phyloP scores from a whole-genome alignment of 441 rosid genomes.

The Populus hybrid region DNA sequence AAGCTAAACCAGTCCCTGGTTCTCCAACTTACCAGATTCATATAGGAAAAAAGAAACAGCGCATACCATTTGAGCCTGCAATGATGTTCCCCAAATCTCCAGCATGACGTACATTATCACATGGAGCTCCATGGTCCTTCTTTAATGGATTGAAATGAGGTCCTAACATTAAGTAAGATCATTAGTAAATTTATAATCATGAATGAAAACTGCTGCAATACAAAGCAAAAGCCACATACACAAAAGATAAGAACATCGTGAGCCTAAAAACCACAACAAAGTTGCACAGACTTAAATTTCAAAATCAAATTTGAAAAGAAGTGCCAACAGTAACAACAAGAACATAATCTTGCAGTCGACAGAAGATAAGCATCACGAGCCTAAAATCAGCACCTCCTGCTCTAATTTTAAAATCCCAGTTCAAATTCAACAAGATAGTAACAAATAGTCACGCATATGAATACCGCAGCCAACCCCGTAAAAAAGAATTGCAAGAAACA shows the following conservation, averaged over 20 bases:
- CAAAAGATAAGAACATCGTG: not conserved
- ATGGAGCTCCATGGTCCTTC: conserved; percentile 89
- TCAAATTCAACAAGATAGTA: not conserved
- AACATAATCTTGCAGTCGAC: not conserved
- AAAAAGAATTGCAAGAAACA: not conserved
- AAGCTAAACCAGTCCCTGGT: not conserved
- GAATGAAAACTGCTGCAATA: not conserved
- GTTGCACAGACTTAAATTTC: not conserved
- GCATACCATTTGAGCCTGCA: conserved; percentile 73
- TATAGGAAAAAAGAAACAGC: conserved; percentile 2
- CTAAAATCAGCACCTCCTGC: not conserved
- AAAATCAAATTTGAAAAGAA: not conserved
- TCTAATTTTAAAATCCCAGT: not conserved
- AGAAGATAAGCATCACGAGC: conserved; percentile 2
- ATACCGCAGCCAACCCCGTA: not conserved
- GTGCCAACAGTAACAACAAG: not conserved
- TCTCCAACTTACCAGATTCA: conserved; percentile 7
- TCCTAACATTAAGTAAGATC: conserved; percentile 36
- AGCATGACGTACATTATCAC: conserved; percentile 79
- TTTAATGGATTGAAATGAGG: conserved; percentile 90
- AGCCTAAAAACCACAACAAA: not conserved
- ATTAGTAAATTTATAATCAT: not conserved
- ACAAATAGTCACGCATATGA: not conserved
- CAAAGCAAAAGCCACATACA: not conserved
- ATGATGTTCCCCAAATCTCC: conserved; percentile 88